phyloP scores from a whole-genome alignment of 768 basidiomycete species.

The Leccinum disarticulatum region DNA sequence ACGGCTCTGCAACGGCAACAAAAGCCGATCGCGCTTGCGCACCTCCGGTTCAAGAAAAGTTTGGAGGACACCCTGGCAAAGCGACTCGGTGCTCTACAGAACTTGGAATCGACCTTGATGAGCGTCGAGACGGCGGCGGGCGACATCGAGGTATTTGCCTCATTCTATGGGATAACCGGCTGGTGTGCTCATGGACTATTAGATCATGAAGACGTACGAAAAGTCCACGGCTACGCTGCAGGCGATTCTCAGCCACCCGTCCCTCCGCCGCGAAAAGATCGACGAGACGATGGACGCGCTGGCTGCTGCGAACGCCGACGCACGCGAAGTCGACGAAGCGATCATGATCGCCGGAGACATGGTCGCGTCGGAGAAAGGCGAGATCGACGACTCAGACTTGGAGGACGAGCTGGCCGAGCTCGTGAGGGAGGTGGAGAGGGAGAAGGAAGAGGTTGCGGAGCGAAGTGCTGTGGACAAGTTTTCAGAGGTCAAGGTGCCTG shows the following conservation, averaged over 20 bases:
- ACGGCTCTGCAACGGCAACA: constrained; percentile 65
- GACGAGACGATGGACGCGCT: constrained; percentile 88
- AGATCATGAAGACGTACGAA: constrained; percentile 89
- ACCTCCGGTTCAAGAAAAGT: constrained; percentile 79
- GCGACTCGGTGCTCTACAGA: constrained; percentile 70
- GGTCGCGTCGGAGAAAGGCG: constrained; percentile 45
- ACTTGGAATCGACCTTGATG: constrained; percentile 72
- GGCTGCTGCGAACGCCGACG: constrained; percentile 79
- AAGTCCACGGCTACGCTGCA: constrained; percentile 77
- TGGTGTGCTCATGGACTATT: background rate
- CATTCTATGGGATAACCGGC: background rate
- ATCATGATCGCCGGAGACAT: constrained; percentile 67
- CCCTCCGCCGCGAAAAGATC: constrained; percentile 72
- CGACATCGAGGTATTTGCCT: constrained; percentile 70
- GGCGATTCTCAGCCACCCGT: constrained; percentile 76
- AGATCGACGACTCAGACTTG: constrained; percentile 57
- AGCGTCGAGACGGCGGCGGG: constrained; percentile 88
- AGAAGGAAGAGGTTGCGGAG: constrained; percentile 37
- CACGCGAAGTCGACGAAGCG: constrained; percentile 78
- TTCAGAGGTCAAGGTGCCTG: constrained; percentile 21
- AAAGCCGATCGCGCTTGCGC: constrained; percentile 70
- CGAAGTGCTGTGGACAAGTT: constrained; percentile 23
- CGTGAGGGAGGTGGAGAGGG: constrained; percentile 43
- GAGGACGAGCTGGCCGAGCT: constrained; percentile 67
- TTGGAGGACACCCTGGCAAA: constrained; percentile 76